Percentiles rank a stretch among this genome's conserved stretches.
phyloP scores from a whole-genome alignment of 1,139 yeast species.

The Nakaseomyces uthaithaninus region DNA sequence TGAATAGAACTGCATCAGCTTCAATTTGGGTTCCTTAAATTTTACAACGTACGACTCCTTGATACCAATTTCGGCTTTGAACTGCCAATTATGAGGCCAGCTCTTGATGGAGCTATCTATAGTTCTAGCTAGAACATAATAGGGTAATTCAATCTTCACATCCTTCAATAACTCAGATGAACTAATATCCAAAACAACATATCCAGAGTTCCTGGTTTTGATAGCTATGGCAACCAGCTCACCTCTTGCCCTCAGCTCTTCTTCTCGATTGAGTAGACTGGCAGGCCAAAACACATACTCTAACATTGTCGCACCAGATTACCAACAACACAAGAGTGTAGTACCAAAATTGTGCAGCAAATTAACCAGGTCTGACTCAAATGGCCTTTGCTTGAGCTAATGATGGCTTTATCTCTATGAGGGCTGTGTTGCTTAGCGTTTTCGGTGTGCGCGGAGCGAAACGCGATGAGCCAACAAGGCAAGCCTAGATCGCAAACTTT shows the following conservation, averaged over 20 bases:
- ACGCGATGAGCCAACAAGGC: constrained; percentile 2
- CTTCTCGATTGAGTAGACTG: not conserved
- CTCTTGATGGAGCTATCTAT: not conserved
- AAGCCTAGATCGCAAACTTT: too few relatives aligned
- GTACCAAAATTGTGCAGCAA: too few relatives aligned
- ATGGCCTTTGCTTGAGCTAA: too few relatives aligned
- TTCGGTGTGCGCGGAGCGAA: too few relatives aligned
- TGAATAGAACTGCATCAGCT: constrained; percentile 72
- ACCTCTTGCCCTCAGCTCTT: not conserved
- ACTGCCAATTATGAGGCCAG: constrained; percentile 1
- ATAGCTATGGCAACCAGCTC: constrained; percentile 3
- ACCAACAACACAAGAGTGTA: too few relatives aligned
- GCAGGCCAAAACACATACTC: constrained; percentile 5
- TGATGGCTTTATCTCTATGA: too few relatives aligned
- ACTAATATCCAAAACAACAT: constrained; percentile 1
- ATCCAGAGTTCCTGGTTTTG: not conserved
- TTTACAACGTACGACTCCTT: constrained; percentile 39
- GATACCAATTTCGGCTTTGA: not conserved
- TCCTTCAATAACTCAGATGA: constrained; percentile 3
- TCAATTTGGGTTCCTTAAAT: constrained; percentile 68
- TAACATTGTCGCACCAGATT: too few relatives aligned
- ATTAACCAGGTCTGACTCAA: too few relatives aligned
- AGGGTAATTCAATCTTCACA: constrained; percentile 13
- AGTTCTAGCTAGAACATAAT: constrained; percentile 14
- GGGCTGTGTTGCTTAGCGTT: too few relatives aligned